Evolutionary conservation across 139 green algal species (phyloP).

Genomic region (Micractinium sp.): DNA sequence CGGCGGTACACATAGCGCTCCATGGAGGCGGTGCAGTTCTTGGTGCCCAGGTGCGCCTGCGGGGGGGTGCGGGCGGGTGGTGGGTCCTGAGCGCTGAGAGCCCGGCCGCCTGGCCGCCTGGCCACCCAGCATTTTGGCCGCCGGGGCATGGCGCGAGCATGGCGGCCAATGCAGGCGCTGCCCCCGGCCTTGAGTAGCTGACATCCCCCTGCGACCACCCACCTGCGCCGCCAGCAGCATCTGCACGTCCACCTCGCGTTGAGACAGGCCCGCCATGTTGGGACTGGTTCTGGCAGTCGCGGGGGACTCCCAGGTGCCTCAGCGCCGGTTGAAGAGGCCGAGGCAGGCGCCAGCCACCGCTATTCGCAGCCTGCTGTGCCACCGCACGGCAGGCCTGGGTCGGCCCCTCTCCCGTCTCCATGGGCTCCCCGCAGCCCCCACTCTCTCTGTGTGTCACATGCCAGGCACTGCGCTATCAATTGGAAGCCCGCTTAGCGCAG

Average conservation of each 20-base stretch:
- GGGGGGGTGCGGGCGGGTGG: constrained; percentile 57
- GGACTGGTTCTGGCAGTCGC: background rate
- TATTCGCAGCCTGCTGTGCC: too few relatives aligned
- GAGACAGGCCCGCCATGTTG: background rate
- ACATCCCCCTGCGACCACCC: background rate
- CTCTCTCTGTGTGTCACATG: too few relatives aligned
- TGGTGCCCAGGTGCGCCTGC: constrained; percentile 87
- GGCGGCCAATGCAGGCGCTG: constrained; percentile 10
- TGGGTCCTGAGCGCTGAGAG: constrained; percentile 42
- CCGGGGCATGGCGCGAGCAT: background rate
- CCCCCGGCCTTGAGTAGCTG: background rate
- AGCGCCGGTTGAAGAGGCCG: too few relatives aligned
- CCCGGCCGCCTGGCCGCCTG: background rate
- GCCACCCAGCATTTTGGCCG: background rate
- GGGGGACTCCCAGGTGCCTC: too few relatives aligned
- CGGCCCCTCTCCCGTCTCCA: too few relatives aligned
- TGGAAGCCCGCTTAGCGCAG: too few relatives aligned
- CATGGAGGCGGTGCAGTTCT: constrained; percentile 97
- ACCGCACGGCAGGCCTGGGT: too few relatives aligned
- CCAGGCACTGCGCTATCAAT: too few relatives aligned
- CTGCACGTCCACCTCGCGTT: constrained; percentile 44
- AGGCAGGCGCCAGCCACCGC: too few relatives aligned
- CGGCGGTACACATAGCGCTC: constrained; percentile 93
- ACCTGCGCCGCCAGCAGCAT: constrained; percentile 38
- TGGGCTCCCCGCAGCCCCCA: too few relatives aligned